Conservation (phyloP, 2,329 filamentous ascomycete species). For the Eutypella sp. region DNA sequence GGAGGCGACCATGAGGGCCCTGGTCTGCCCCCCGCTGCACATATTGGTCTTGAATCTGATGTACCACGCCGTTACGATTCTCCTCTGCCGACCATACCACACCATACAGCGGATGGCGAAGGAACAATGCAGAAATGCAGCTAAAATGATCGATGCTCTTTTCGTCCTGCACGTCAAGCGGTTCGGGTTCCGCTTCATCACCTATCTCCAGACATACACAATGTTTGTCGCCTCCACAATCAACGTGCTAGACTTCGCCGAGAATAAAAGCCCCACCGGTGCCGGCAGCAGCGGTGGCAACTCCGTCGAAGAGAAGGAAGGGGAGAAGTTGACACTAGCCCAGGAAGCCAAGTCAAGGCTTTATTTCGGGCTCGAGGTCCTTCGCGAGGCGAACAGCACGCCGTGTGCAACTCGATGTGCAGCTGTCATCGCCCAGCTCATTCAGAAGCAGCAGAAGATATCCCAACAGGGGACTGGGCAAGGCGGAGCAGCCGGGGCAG, state of each 20-base stretch:
- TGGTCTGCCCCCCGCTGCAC: conserved; percentile 8
- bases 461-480: conserved; percentile 1
- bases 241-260: conserved; percentile 8
- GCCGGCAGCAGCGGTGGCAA: not conserved
- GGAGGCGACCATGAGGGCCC: conserved; percentile 2
- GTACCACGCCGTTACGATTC: conserved; percentile 7
- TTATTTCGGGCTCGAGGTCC: conserved; percentile 7
- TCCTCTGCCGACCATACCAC: conserved; percentile 7
- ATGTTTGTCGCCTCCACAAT: conserved; percentile 8
- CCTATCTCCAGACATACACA: conserved; percentile 7
- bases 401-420: conserved; percentile 6
- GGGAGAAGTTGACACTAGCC: not conserved
- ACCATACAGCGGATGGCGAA: conserved; percentile 6
- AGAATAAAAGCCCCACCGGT: not conserved
- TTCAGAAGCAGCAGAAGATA: conserved; percentile 3
- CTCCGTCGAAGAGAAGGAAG: not conserved
- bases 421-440: conserved; percentile 3
- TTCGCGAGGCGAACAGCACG: conserved; percentile 8
- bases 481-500: not conserved
- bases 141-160: conserved; percentile 5
- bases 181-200: conserved; percentile 6
- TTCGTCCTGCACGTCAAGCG: conserved; percentile 7
- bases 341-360: conserved; percentile 7
- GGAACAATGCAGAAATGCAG: conserved; percentile 3
- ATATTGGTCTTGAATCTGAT: conserved; percentile 7